phyloP scores from a whole-genome alignment of 192 early-diverging fungal species.

The Rhizophagus sp. region DNA sequence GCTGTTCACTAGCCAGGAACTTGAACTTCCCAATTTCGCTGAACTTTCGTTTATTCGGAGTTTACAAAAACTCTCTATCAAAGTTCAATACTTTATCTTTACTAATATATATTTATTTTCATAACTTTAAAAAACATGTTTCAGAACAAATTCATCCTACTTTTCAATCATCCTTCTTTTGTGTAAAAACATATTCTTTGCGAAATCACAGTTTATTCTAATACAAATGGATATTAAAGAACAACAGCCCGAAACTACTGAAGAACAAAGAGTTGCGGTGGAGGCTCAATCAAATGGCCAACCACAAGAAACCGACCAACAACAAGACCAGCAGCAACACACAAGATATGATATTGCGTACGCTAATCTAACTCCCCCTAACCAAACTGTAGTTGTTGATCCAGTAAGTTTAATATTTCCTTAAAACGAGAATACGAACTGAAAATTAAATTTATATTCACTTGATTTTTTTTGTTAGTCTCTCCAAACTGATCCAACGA shows the following conservation, averaged over 20 bases:
- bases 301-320: slow-evolving; percentile 20
- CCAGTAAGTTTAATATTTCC: slow-evolving; percentile 17
- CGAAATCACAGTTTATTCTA: not conserved
- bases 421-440: not conserved
- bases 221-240: slow-evolving; percentile 23
- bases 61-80: not conserved
- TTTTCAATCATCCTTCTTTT: not conserved
- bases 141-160: not conserved
- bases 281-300: slow-evolving; percentile 18
- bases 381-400: slow-evolving; percentile 22
- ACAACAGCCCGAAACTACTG: slow-evolving; percentile 10
- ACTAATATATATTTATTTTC: not conserved
- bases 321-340: slow-evolving; percentile 28
- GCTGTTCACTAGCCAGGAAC: slow-evolving; percentile 10
- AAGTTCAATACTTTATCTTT: not conserved
- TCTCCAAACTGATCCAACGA: slow-evolving; percentile 22
- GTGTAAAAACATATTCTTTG: not conserved
- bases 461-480: not conserved
- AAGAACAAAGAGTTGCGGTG: not conserved
- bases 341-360: slow-evolving; percentile 17
- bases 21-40: not conserved
- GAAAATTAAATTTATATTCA: not conserved
- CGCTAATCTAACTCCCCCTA: not conserved
- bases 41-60: slow-evolving; percentile 8
- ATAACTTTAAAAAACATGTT: not conserved